Conservation (phyloP, 176 grass and related monocot genomes). For the Poa pratensis region DNA sequence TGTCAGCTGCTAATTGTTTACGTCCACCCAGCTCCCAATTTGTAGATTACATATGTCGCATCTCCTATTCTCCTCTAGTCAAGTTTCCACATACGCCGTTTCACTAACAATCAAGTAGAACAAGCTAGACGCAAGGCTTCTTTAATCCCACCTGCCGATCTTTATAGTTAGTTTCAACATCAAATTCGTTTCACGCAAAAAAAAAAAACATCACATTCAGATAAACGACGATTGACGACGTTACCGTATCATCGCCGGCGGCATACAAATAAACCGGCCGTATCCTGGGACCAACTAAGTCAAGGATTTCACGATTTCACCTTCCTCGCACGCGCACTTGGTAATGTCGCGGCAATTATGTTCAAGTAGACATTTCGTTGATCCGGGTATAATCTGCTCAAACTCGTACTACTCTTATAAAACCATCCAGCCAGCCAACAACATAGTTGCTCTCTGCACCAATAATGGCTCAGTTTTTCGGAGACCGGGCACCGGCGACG, state of each 20-base stretch:
- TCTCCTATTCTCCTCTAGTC: neutral
- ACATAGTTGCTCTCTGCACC: neutral
- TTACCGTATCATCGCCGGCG: conserved; percentile 23
- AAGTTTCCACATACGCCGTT: neutral
- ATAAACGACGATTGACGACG: neutral
- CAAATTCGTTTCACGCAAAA: neutral
- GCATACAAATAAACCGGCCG: neutral
- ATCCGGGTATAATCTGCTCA: neutral
- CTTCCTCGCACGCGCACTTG: neutral
- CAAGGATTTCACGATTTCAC: neutral
- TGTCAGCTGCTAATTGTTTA: conserved; percentile 10
- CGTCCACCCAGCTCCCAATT: neutral
- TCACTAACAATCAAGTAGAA: neutral
- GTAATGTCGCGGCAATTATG: neutral
- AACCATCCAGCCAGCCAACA: neutral
- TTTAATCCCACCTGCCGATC: neutral
- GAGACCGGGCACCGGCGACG: neutral
- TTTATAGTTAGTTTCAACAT: neutral
- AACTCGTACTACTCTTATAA: neutral
- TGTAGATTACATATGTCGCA: neutral
- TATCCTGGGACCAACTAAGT: too few species aligned
- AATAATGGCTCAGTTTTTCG: neutral
- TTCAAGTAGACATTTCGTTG: neutral
- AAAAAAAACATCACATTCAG: neutral
- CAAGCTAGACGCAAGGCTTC: neutral